Percentiles rank a stretch among this genome's conserved stretches.
Conservation (phyloP, 208 protist species). For the Trypanosoma conorhini region DNA sequence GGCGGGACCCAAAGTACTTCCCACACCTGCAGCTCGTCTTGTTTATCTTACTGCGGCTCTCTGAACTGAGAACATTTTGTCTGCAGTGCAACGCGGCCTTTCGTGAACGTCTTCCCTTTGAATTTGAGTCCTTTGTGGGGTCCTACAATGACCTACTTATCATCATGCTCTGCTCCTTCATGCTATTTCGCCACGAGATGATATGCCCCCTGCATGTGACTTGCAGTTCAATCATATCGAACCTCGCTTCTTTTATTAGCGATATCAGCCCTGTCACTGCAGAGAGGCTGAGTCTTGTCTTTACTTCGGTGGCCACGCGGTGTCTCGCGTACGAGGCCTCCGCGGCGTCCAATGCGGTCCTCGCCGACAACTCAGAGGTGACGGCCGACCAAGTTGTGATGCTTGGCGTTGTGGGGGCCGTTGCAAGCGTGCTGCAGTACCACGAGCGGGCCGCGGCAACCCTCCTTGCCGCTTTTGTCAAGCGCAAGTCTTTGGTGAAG, state of each 20-base stretch:
- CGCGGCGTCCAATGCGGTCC: background rate
- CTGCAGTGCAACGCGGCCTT: conserved; percentile 79
- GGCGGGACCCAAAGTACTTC: conserved; percentile 35
- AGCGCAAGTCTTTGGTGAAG: conserved; percentile 50
- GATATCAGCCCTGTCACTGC: conserved; percentile 41
- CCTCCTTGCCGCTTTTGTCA: conserved; percentile 55
- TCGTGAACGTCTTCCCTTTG: conserved; percentile 44
- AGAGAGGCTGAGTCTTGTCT: conserved; percentile 49
- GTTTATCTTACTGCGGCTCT: conserved; percentile 81
- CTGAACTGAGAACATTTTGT: conserved; percentile 69
- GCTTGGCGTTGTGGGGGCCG: conserved; percentile 66
- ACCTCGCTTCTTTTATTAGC: conserved; percentile 88
- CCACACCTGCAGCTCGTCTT: conserved; percentile 76
- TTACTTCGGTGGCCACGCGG: conserved; percentile 44
- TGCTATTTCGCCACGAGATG: conserved; percentile 44
- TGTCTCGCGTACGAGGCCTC: conserved; percentile 32
- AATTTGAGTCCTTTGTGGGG: conserved; percentile 40
- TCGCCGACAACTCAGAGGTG: conserved; percentile 9
- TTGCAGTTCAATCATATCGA: conserved; percentile 76
- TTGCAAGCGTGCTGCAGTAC: conserved; percentile 76
- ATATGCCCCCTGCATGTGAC: conserved; percentile 58
- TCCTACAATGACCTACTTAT: conserved; percentile 89
- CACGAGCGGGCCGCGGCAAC: conserved; percentile 50
- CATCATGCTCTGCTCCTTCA: conserved; percentile 57
- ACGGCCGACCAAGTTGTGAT: conserved; percentile 39